Evolutionary conservation across 345 rosid genomes (phyloP), one percentile per base, ranked within the genome.

Genomic region (Luvunga scandens): DNA sequence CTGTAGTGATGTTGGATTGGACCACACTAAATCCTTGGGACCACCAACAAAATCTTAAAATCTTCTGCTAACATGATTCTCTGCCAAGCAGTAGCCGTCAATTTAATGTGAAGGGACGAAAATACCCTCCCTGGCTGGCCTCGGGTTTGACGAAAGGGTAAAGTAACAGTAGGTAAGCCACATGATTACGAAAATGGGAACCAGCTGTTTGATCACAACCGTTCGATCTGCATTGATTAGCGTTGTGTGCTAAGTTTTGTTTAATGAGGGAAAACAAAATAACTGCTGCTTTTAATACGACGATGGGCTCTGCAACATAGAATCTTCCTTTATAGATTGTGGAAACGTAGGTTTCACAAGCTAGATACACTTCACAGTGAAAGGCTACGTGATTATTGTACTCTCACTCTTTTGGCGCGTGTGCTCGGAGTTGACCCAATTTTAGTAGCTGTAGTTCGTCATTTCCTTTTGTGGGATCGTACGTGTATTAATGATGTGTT

Each of bases 31-130:
- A 31, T 30, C 39, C n/a, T 65, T 2, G 33, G 13, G 22, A 78
- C 88, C 82, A 31, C 75, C 66, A 25, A 75, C 79, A 70, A 81
- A 85, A 83, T 83, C 86, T 82, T 28, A 66, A 86, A 83, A 81
- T 81, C 86, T 81, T 73, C 81, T 78, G 80, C 80, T 36, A 7
- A 16, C 50, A 73, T 55, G 88, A 87, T 83, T 80, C 87, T 81
- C 88, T 78, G 84, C 79, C 75, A 55, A 80, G 75, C 64, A 34
- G 79, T 30, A 83, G 85, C 88, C 90, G 90, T 87, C 86, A 80
- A 81, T 77, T 79, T 68, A 12, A 0, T 6, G 0, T 0, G 24
- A 68, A 69, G 77, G 9, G 79, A 85, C 86, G 19, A 67, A 77
- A 79, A 33, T 60, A 19, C 38, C 77, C 77, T 56, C 9, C 73